Evolutionary conservation across 1,284 basidiomycete species (phyloP), one percentile per base, ranked within the genome.

Genomic region (Caloboletus inedulis): DNA sequence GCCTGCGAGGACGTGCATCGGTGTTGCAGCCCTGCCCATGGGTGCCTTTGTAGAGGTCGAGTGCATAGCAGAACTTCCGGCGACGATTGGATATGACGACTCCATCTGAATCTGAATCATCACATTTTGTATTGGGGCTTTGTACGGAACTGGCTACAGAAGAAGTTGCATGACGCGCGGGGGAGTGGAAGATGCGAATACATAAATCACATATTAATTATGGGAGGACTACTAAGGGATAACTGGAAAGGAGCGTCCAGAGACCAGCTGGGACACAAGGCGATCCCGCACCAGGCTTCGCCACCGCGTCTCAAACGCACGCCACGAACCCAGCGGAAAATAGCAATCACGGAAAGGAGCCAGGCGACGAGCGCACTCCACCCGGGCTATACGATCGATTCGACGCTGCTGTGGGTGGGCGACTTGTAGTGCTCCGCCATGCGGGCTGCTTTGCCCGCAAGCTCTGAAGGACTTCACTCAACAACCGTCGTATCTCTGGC

Each of bases 381-480:
- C 36, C 40, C 1, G 37, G 31, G 36, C 39, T 43, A 2, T 52
- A 54, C 4, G 47, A 51, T 13, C 43, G 44, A 25, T 27, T 53
- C 16, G 49, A 55, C 0, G 25, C 25, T 10, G 49, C 29, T 2
- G 51, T 52, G 35, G 50, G 45, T 8, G 59, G 49, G 9, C 56
- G 59, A 7, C 12, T 34, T 10, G 29, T 14, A n/a, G 55, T 69
- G 7, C 61, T 67, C 29, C 68, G 70, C 80, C 80, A 98, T 5
- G 82, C 77, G 13, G 83, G 80, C 69, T 97, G 93, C 64, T 92
- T 93, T 59, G 78, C 76, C 63, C 91, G 89, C 36, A 98, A 77
- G 2, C 93, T 94, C 50, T 85, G 84, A 9, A 98, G 78, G 3
- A 98, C 79, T 46, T 82, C 82, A 65, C 85, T 86, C 58, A 98